These are phyloP conservation scores for Dactylellina leptospora DNA, from an alignment of 2,329 filamentous ascomycete genomes.

Conservation along the genomic window DNA sequence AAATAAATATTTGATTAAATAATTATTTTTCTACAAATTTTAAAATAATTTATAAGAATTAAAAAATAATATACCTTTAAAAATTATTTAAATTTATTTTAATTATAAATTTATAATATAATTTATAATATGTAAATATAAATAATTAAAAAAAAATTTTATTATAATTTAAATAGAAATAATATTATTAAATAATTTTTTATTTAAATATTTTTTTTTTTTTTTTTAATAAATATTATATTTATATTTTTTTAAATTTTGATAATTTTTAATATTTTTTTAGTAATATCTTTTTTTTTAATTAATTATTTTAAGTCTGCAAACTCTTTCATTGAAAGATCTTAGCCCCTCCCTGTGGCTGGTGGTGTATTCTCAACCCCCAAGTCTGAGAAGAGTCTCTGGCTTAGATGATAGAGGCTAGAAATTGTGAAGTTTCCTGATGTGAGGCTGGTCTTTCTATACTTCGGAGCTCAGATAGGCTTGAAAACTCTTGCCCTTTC, in stretches of 20 bases:
- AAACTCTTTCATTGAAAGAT: too few relatives aligned
- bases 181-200: background rate
- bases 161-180: background rate
- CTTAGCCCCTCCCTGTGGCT: too few relatives aligned
- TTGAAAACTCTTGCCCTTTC: too few relatives aligned
- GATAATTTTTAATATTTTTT: background rate
- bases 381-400: too few relatives aligned
- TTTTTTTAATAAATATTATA: background rate
- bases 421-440: too few relatives aligned
- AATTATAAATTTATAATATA: constrained; percentile 1
- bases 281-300: background rate
- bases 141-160: background rate
- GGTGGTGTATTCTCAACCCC: too few relatives aligned
- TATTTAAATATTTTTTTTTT: background rate
- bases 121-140: background rate
- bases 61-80: background rate
- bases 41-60: background rate
- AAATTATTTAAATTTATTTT: constrained; percentile 1
- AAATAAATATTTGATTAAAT: background rate
- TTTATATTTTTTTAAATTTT: background rate
- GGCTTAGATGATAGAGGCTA: too few relatives aligned
- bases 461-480: too few relatives aligned
- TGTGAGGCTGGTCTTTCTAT: too few relatives aligned
- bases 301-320: too few relatives aligned
- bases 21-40: background rate